These are phyloP conservation scores for Themeda triandra DNA, from an alignment of 176 grass and related monocot genomes.

Conservation along the genomic window DNA sequence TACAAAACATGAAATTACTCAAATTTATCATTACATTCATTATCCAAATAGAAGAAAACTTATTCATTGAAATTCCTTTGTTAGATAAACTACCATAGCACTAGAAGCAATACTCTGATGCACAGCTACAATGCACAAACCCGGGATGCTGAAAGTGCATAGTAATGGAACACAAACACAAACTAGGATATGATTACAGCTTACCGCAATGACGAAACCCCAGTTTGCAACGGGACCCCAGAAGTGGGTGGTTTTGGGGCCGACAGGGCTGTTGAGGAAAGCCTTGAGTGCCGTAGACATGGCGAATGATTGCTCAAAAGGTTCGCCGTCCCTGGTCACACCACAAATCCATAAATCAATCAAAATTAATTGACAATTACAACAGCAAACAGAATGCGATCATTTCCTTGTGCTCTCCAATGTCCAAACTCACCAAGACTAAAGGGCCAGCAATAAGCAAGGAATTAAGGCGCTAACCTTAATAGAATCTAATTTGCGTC, in stretches of 20 bases:
- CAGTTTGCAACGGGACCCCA: conserved; percentile 81
- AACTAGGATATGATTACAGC: background rate
- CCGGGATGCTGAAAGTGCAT: background rate
- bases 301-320: background rate
- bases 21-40: background rate
- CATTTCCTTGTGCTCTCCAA: background rate
- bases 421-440: background rate
- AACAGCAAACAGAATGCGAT: background rate
- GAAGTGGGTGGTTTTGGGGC: conserved; percentile 83
- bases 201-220: conserved; percentile 68
- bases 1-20: background rate
- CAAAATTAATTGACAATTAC: background rate
- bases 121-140: background rate
- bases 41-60: background rate
- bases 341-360: background rate
- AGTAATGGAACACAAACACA: background rate
- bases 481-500: background rate
- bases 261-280: conserved; percentile 75
- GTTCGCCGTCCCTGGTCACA: background rate
- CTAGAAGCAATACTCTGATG: background rate
- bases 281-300: conserved; percentile 50
- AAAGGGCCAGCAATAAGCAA: background rate
- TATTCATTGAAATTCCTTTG: background rate
- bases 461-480: background rate
- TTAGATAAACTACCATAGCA: background rate